These are phyloP conservation scores for Zygnema cylindricum DNA, from an alignment of 139 green algal genomes.

Conservation along the genomic window DNA sequence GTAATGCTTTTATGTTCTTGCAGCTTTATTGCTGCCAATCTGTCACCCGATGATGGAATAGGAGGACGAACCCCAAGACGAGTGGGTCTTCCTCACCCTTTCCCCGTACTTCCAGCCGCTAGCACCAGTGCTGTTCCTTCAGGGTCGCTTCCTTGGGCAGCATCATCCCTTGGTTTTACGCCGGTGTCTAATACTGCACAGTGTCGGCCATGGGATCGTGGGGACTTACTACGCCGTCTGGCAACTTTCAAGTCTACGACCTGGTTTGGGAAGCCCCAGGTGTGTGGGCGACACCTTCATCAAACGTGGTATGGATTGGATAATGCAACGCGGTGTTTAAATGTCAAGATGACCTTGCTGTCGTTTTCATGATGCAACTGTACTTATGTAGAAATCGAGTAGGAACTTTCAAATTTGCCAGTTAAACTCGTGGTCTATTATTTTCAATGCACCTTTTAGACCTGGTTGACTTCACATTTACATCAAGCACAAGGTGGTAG, in stretches of 20 bases:
- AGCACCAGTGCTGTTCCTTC: background rate
- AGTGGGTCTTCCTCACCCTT: background rate
- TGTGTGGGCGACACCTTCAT: too few relatives aligned
- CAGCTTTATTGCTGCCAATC: background rate
- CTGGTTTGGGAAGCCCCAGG: slow-evolving; percentile 79
- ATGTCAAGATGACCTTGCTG: too few relatives aligned
- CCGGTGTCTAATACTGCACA: background rate
- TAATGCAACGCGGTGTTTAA: too few relatives aligned
- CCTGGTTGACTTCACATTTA: too few relatives aligned
- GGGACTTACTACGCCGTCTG: slow-evolving; percentile 72
- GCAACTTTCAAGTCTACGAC: slow-evolving; percentile 73
- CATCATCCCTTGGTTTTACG: background rate
- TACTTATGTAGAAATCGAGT: too few relatives aligned
- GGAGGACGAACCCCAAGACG: background rate
- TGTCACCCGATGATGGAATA: background rate
- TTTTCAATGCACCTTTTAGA: too few relatives aligned
- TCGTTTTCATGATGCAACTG: too few relatives aligned
- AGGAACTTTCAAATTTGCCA: too few relatives aligned
- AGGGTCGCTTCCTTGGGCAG: background rate
- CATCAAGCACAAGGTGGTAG: too few relatives aligned
- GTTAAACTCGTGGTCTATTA: too few relatives aligned
- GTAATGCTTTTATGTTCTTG: background rate
- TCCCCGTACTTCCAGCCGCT: background rate
- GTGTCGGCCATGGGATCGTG: slow-evolving; percentile 71
- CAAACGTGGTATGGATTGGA: too few relatives aligned